phyloP scores from a whole-genome alignment of 2,329 filamentous ascomycete genomes.

The Aspergillus clavatus region DNA sequence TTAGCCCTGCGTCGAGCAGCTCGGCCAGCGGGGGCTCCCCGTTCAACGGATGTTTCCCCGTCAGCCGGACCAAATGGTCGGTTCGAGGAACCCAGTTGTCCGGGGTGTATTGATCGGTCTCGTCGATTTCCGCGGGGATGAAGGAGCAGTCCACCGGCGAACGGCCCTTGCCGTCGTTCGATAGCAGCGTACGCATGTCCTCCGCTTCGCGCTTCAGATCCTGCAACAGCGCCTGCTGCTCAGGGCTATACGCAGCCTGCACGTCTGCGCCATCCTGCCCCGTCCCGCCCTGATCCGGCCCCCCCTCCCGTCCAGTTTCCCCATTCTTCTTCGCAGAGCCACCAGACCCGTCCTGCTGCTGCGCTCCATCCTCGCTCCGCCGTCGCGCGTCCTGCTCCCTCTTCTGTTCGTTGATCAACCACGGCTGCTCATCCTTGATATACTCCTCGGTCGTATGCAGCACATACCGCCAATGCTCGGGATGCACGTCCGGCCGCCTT shows the following conservation, averaged over 20 bases:
- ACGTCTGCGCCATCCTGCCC: conserved; percentile 8
- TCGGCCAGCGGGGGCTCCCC: conserved; percentile 42
- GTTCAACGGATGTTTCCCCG: conserved; percentile 52
- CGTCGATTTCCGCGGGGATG: conserved; percentile 42
- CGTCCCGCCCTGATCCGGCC: conserved; percentile 7
- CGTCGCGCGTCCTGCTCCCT: conserved; percentile 24
- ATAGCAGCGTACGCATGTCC: conserved; percentile 37
- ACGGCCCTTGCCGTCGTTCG: conserved; percentile 42
- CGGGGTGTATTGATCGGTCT: conserved; percentile 48
- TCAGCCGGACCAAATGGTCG: conserved; percentile 46
- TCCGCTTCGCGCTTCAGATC: conserved; percentile 43
- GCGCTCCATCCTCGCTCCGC: conserved; percentile 12
- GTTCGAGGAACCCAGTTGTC: conserved; percentile 53
- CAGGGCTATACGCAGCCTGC: conserved; percentile 35
- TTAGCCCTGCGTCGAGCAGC: conserved; percentile 46
- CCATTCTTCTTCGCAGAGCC: conserved; percentile 8
- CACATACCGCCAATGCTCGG: conserved; percentile 48
- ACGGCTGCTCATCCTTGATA: conserved; percentile 46
- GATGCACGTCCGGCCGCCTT: conserved; percentile 40
- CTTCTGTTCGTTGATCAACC: conserved; percentile 46
- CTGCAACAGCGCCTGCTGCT: conserved; percentile 43
- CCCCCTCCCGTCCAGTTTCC: conserved; percentile 1
- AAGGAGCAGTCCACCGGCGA: conserved; percentile 34
- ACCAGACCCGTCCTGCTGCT: conserved; percentile 11
- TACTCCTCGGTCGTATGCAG: conserved; percentile 47